phyloP scores from a whole-genome alignment of 2,329 filamentous ascomycete species.

The Nemania sp. region DNA sequence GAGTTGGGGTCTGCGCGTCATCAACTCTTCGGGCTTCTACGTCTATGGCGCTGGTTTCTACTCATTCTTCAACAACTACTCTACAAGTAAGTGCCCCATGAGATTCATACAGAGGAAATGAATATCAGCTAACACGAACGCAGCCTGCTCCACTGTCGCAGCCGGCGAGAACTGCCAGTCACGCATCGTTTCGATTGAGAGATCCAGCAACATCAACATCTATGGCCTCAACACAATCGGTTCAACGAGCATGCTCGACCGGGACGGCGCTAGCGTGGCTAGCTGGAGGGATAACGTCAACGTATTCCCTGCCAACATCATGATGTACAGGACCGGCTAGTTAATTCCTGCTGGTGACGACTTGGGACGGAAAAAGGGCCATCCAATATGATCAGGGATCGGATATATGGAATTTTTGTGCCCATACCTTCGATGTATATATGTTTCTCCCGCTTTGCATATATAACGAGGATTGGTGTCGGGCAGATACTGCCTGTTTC shows the following conservation, averaged over 20 bases:
- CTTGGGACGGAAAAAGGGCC: neutral
- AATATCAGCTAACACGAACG: constrained; percentile 12
- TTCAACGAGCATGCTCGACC: constrained; percentile 45
- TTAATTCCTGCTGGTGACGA: constrained; percentile 20
- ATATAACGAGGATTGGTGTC: constrained; percentile 13
- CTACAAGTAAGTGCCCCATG: constrained; percentile 41
- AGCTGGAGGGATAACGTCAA: constrained; percentile 41
- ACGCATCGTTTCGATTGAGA: constrained; percentile 46
- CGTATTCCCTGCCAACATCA: constrained; percentile 40
- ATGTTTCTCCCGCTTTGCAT: constrained; percentile 16
- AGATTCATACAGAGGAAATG: neutral
- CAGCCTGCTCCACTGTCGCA: constrained; percentile 43
- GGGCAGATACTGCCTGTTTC: neutral
- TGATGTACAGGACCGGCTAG: constrained; percentile 39
- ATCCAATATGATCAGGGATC: neutral
- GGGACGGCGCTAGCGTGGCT: constrained; percentile 39
- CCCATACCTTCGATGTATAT: constrained; percentile 25
- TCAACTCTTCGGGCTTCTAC: constrained; percentile 55
- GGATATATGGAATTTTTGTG: constrained; percentile 1
- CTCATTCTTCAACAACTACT: constrained; percentile 63
- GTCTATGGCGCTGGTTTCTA: constrained; percentile 66
- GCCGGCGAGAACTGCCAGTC: constrained; percentile 47
- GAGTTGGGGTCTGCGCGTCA: constrained; percentile 64
- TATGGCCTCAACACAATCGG: constrained; percentile 55
- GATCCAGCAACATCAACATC: constrained; percentile 44